phyloP scores from a whole-genome alignment of 305 asterid species.

The Petunia hybrid region DNA sequence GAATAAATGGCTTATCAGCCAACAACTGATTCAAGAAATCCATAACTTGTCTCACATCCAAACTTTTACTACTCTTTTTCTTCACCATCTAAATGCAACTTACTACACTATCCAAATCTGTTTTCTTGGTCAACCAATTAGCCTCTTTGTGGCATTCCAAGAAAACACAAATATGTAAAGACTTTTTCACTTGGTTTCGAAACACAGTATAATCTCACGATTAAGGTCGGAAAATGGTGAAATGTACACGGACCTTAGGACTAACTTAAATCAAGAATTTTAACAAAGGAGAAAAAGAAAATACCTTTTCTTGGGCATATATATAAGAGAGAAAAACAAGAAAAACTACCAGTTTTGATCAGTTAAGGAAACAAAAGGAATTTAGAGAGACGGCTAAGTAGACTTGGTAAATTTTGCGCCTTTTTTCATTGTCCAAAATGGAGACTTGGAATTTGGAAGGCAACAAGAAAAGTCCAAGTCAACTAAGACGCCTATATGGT shows the following conservation, averaged over 20 bases:
- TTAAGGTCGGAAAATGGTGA: too few relatives aligned
- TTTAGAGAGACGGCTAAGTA: conserved; percentile 25
- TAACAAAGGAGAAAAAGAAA: background rate
- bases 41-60: conserved; percentile 55
- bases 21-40: conserved; percentile 63
- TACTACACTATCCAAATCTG: conserved; percentile 12
- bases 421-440: conserved; percentile 33
- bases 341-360: background rate
- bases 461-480: conserved; percentile 39
- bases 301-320: conserved; percentile 1
- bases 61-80: conserved; percentile 55
- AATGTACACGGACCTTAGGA: too few relatives aligned
- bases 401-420: conserved; percentile 9
- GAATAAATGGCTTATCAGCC: conserved; percentile 77
- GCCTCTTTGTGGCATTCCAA: conserved; percentile 14
- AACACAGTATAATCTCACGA: background rate
- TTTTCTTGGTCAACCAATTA: conserved; percentile 16
- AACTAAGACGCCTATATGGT: conserved; percentile 25
- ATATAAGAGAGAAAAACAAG: background rate
- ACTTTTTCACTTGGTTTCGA: background rate
- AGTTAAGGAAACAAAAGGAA: conserved; percentile 25
- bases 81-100: conserved; percentile 52
- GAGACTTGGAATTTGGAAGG: conserved; percentile 19
- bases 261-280: background rate
- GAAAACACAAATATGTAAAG: conserved; percentile 9